A percentile compares a stretch with the other conserved stretches of the same genome.
phyloP scores from a whole-genome alignment of 2,329 filamentous ascomycete genomes.

The Phyllosticta capitalensis region DNA sequence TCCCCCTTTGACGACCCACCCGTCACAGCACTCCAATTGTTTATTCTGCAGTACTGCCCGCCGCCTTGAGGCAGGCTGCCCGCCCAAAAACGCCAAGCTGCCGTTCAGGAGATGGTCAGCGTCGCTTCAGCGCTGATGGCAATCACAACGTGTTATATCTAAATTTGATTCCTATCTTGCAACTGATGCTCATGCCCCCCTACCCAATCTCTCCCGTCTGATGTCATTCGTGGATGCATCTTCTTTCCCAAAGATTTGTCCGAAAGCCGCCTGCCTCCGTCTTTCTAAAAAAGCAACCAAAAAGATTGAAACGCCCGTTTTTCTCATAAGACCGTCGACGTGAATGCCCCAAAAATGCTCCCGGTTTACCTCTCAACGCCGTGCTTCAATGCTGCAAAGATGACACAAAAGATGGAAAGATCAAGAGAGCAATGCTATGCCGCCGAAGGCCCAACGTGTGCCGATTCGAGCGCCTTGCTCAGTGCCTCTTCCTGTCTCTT shows the following conservation, averaged over 20 bases:
- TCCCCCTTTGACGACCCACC: too few species aligned
- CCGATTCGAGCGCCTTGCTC: constrained; percentile 10
- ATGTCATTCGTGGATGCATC: background rate
- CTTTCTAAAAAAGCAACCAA: background rate
- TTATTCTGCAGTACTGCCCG: background rate
- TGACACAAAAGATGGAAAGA: background rate
- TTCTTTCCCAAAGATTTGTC: background rate
- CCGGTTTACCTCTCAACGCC: constrained; percentile 20
- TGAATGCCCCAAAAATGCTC: constrained; percentile 3
- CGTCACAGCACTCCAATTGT: background rate
- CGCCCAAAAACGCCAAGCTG: too few species aligned
- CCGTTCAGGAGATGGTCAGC: background rate
- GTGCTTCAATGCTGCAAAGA: constrained; percentile 19
- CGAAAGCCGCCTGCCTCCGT: background rate
- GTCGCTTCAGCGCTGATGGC: background rate
- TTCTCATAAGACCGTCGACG: background rate
- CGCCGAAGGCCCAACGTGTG: constrained; percentile 6
- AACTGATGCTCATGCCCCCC: background rate
- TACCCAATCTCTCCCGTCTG: background rate
- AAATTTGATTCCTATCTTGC: background rate
- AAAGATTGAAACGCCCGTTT: background rate
- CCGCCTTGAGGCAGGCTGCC: background rate
- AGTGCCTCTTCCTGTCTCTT: constrained; percentile 37
- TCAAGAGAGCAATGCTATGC: background rate
- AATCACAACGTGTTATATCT: background rate